phyloP scores from a whole-genome alignment of 352 stramenopile genomes.

The Pythium dissotocum region DNA sequence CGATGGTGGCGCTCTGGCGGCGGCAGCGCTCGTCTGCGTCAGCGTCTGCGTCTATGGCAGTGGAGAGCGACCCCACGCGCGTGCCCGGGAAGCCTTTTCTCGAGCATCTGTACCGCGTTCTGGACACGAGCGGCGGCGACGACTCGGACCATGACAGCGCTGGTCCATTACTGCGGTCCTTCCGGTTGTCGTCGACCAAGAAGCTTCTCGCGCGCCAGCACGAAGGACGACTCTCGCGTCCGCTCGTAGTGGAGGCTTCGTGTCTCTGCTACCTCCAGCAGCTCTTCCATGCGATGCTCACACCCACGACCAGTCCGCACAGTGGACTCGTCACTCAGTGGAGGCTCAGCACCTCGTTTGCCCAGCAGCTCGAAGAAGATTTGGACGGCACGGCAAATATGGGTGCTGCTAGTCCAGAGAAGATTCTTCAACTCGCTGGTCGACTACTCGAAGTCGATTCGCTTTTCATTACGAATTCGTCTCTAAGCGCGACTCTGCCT shows the following conservation, averaged over 20 bases:
- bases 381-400: neutral
- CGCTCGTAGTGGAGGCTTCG: conserved; percentile 9
- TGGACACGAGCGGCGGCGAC: neutral
- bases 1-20: neutral
- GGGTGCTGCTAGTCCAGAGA: conserved; percentile 14
- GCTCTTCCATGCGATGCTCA: conserved; percentile 19
- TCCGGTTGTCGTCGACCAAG: neutral
- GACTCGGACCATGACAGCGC: neutral
- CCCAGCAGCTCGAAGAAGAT: neutral
- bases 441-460: conserved; percentile 15
- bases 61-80: conserved; percentile 7
- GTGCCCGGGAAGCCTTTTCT: conserved; percentile 23
- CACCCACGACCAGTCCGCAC: conserved; percentile 1
- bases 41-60: neutral
- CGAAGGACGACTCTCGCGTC: neutral
- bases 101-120: conserved; percentile 10
- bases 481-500: neutral
- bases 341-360: conserved; percentile 13
- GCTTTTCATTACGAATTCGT: conserved; percentile 2
- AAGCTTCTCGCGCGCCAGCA: neutral
- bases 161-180: neutral
- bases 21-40: conserved; percentile 4
- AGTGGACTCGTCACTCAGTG: conserved; percentile 17
- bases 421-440: conserved; percentile 17
- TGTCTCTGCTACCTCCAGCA: conserved; percentile 22